Evolutionary conservation across 2,329 filamentous ascomycete genomes (phyloP), one percentile per base, ranked within the genome.

Genomic region (Albophoma yamanashiensis): DNA sequence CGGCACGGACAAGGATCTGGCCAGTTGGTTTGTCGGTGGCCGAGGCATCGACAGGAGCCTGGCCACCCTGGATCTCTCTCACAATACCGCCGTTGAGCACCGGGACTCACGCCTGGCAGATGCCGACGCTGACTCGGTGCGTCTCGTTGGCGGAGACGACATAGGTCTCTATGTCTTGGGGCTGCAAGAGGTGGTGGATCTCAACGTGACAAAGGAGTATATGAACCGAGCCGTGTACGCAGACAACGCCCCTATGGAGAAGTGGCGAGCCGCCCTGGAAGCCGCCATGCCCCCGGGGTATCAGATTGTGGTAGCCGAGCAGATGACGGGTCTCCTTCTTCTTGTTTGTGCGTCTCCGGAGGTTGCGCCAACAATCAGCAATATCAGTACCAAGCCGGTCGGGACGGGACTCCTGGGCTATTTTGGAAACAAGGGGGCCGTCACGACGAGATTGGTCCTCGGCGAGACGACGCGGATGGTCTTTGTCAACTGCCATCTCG

Each of bases 371-470:
- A 89, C 87, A 2, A 83, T 97, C 67, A 89, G 86, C 63, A 89
- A 90, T 56, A 85, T 96, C 65, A 95, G 90, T 73, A 92, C 88
- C 1, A 86, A 86, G 5, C 88, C 85, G 60, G 88, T 97, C 9
- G 93, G 92, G 0, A 99, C 94, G 0, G 94, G 94, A 0, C 74
- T 97, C 52, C 84, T 95, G 74, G 93, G 93, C 0, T 96, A 96
- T 69, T 88, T 97, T 78, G 94, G 94, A 12, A 99, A 99, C 73
- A 99, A 99, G 72, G 94, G 94, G 1, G 93, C 90, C 4, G 88
- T 96, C 0, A 84, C 88, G 3, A 89, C 89, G 4, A 84, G 93
- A 25, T 78, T 99, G 4, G 80, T 99, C 0, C 76, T 99, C 0
- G 94, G 93, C 2, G 94, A 97, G 71, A 92, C 92, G 0, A 97